A percentile compares a stretch with the other conserved stretches of the same genome.
Conservation (phyloP, 225 moss, liverwort and hornwort species). For the Pseudisothecium myosuroides region DNA sequence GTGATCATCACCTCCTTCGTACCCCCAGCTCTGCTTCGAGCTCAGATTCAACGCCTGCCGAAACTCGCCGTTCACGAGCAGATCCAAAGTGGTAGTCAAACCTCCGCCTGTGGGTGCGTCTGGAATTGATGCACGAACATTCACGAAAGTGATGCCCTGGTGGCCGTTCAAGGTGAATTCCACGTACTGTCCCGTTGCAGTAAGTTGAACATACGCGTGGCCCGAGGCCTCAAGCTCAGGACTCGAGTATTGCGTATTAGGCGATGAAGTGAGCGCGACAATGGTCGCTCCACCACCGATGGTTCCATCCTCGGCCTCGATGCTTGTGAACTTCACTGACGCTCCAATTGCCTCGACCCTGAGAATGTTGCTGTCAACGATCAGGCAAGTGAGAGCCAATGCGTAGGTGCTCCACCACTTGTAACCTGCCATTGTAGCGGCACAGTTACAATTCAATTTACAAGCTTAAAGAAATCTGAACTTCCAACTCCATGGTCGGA, state of each 20-base stretch:
- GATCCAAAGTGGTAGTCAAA: not conserved
- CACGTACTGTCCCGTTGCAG: not conserved
- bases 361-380: not conserved
- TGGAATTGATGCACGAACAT: not conserved
- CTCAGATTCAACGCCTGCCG: not conserved
- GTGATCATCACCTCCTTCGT: not conserved
- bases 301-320: not conserved
- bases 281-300: not conserved
- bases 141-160: not conserved
- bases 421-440: not conserved
- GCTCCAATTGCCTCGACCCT: not conserved
- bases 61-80: not conserved
- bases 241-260: not conserved
- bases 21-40: constrained; percentile 7
- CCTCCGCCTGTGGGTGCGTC: not conserved
- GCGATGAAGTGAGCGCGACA: not conserved
- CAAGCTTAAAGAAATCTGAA: not conserved
- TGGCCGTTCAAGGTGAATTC: not conserved
- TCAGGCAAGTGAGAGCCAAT: not conserved
- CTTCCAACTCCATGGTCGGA: not conserved
- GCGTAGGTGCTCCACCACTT: not conserved
- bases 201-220: not conserved
- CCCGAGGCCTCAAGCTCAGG: not conserved
- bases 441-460: not conserved
- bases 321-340: not conserved